phyloP scores from a whole-genome alignment of 768 basidiomycete species.

The Pleurotus cornucopiae region DNA sequence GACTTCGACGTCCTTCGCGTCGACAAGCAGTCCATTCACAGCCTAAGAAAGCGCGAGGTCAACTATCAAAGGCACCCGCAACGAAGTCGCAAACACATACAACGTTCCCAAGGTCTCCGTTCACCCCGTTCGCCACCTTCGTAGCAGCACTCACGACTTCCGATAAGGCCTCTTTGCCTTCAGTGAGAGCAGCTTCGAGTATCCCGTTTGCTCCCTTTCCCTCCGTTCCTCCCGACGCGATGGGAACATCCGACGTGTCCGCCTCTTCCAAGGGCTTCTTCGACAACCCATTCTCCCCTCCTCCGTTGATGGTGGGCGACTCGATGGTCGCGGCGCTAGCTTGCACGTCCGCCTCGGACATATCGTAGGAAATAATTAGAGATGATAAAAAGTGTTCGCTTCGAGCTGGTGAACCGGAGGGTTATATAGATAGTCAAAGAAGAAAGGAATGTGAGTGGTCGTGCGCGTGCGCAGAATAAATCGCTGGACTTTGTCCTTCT shows the following conservation, averaged over 20 bases:
- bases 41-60: not conserved
- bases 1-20: not conserved
- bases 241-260: not conserved
- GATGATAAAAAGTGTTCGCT: not conserved
- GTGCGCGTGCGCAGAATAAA: not conserved
- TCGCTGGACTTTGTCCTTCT: not conserved
- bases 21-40: not conserved
- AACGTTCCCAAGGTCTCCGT: no score
- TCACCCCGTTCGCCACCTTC: not conserved
- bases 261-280: not conserved
- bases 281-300: not conserved
- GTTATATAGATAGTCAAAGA: constrained; percentile 3
- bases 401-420: not conserved
- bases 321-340: not conserved
- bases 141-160: not conserved
- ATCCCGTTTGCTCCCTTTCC: not conserved
- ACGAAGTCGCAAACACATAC: no score
- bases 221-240: not conserved
- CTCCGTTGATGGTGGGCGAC: not conserved
- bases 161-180: not conserved
- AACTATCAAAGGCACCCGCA: not conserved
- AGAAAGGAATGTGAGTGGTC: constrained; percentile 7
- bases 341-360: not conserved
- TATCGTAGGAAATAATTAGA: not conserved
- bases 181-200: not conserved